These are phyloP conservation scores for Coemansia sp. DNA, from an alignment of 192 early-diverging fungal species.

Conservation along the genomic window DNA sequence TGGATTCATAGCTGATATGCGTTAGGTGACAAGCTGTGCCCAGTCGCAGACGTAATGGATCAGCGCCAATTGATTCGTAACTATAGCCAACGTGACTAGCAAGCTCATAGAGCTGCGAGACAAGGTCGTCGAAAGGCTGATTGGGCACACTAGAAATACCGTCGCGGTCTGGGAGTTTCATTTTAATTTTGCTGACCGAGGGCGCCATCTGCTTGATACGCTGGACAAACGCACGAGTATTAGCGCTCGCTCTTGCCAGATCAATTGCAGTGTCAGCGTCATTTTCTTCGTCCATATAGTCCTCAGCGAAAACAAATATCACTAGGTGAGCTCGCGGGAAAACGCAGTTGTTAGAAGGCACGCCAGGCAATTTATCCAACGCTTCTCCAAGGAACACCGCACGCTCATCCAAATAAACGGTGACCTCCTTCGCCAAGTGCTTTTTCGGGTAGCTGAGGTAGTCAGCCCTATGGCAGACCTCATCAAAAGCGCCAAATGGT, in stretches of 20 bases:
- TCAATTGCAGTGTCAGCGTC: background rate
- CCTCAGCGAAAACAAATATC: background rate
- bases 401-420: background rate
- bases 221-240: background rate
- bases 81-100: background rate
- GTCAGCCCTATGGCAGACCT: background rate
- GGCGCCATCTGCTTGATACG: background rate
- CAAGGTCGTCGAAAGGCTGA: background rate
- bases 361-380: no score
- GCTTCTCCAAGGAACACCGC: background rate
- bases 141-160: background rate
- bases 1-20: background rate
- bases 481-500: background rate
- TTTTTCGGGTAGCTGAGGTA: background rate
- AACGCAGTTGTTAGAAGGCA: background rate
- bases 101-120: background rate
- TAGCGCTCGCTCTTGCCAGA: background rate
- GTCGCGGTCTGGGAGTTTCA: background rate
- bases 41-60: background rate
- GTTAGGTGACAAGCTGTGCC: background rate
- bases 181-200: background rate
- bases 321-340: background rate
- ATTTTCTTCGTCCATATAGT: background rate
- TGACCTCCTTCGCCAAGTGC: background rate
- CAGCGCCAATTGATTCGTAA: background rate